phyloP scores from a whole-genome alignment of 1,139 yeast species.

The Hyphopichia khmerensis region DNA sequence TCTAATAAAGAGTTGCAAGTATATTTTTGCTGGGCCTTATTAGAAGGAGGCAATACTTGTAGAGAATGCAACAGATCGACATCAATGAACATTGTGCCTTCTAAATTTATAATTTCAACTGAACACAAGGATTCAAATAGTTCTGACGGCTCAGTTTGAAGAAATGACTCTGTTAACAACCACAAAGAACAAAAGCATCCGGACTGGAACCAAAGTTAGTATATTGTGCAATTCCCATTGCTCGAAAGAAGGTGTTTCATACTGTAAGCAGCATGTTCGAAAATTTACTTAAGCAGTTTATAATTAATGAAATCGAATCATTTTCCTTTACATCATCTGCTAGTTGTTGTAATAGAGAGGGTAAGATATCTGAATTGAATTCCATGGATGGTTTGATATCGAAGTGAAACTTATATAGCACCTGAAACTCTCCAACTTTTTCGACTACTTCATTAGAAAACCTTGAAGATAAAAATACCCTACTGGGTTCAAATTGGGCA shows the following conservation, averaged over 20 bases:
- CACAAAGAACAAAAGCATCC: slow-evolving; percentile 1
- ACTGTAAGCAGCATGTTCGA: background rate
- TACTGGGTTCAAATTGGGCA: slow-evolving; percentile 9
- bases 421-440: background rate
- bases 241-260: background rate
- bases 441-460: slow-evolving; percentile 5
- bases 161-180: background rate
- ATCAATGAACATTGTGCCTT: slow-evolving; percentile 28
- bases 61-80: slow-evolving; percentile 31
- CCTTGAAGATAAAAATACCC: slow-evolving; percentile 9
- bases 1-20: slow-evolving; percentile 17
- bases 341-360: background rate
- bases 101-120: slow-evolving; percentile 6
- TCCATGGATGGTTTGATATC: background rate
- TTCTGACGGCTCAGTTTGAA: background rate
- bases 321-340: background rate
- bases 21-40: background rate
- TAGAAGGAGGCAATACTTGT: slow-evolving; percentile 20
- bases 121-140: slow-evolving; percentile 4
- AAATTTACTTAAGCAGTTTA: background rate
- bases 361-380: background rate
- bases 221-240: no score
- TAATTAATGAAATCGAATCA: background rate
- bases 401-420: background rate
- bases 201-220: no score